phyloP scores from a whole-genome alignment of 2,329 filamentous ascomycete species.

The Colletotrichum spinosum region DNA sequence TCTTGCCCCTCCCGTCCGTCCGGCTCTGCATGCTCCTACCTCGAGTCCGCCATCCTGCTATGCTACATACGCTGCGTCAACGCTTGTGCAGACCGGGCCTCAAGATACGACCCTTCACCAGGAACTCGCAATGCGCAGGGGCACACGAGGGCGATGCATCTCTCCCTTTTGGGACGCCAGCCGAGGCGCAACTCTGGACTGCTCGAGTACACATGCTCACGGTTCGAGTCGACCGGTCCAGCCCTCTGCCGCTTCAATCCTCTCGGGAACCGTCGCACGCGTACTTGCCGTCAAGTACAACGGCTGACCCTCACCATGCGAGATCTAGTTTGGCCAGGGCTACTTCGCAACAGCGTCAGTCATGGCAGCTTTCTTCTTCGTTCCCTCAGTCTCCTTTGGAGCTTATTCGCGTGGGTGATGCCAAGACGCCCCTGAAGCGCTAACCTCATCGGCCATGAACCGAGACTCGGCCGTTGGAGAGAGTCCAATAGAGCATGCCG shows the following conservation, averaged over 20 bases:
- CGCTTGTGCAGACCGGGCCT: conserved; percentile 11
- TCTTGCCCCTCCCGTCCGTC: not conserved
- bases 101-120: conserved; percentile 19
- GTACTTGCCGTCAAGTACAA: too few relatives aligned
- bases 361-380: not conserved
- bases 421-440: conserved; percentile 1
- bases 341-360: not conserved
- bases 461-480: conserved; percentile 11
- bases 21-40: not conserved
- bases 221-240: conserved; percentile 21
- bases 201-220: conserved; percentile 21
- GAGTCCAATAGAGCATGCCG: conserved; percentile 5
- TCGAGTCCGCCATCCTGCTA: not conserved
- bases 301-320: too few relatives aligned
- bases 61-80: conserved; percentile 7
- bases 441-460: conserved; percentile 13
- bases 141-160: conserved; percentile 28
- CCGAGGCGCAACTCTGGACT: conserved; percentile 21
- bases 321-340: too few relatives aligned
- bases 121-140: conserved; percentile 21
- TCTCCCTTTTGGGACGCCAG: conserved; percentile 23
- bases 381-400: not conserved
- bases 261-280: not conserved
- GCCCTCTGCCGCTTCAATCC: conserved; percentile 13
- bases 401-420: too few relatives aligned